Base-by-base conservation (phyloP, 2,329 filamentous ascomycete species). In the Colletotrichum endophyticum region DNA sequence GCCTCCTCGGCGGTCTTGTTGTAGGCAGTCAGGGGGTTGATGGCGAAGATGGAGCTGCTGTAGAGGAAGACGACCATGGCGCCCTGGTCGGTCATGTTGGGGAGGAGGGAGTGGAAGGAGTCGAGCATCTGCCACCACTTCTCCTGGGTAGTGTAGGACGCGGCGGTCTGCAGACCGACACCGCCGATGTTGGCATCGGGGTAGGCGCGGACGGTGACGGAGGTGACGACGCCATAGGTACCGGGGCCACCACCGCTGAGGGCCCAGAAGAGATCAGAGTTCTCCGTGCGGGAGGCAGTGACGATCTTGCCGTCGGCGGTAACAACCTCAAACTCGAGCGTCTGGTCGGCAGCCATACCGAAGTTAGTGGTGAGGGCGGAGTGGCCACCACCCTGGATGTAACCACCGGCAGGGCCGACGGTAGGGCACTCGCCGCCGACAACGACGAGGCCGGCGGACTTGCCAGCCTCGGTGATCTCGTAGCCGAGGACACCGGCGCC, bases 191-290 rank as follows among this genome's bases (percentile, higher is more conserved):
- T 81, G 8, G 81, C 81, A 72, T 89, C 86, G 1, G 85, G 82
- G 80, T 92, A 86, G 2, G 88, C 86, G 76, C 89, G 89, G 56
- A 88, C 84, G 0, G 89, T 92, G 81, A 92, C 85, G 3, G 89
- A 90, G 19, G 87, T 81, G 3, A 93, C 90, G 3, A 93, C 85
- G 3, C 86, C 92, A 78, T 89, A 94, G 34, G 87, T 92, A 19
- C 91, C 90, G 12, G 88, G 89, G 3, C 92, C 92, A 0, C 92
- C 91, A 5, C 92, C 91, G 57, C 86, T 86, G 2, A 93, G 82
- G 2, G 92, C 92, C 92, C 92, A 94, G 84, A 91, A 94, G 2
- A 94, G 84, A 68, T 93, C 92, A 0, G 84, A 73, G 78, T 93
- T 90, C 36, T 88, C 76, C 0, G 79, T 80, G 1, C 84, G 85